phyloP scores from a whole-genome alignment of 441 rosid species.

The Corymbia citriodora region DNA sequence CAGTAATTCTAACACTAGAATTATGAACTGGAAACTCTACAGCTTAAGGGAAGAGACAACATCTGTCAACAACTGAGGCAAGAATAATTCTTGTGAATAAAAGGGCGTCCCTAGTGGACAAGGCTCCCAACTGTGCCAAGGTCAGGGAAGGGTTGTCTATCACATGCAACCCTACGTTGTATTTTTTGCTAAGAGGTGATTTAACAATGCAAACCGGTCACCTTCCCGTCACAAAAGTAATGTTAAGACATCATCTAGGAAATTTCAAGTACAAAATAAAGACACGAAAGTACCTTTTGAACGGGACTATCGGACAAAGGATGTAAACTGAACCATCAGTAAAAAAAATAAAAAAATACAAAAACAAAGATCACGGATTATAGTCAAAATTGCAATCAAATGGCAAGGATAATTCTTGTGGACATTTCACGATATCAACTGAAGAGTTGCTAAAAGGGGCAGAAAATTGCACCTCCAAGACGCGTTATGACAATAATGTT shows the following conservation, averaged over 20 bases:
- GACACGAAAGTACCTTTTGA: conserved; percentile 62
- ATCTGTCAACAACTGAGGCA: not conserved
- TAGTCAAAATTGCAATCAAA: not conserved
- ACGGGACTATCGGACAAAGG: conserved; percentile 88
- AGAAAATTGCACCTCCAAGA: not conserved
- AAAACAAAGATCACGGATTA: not conserved
- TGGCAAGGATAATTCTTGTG: not conserved
- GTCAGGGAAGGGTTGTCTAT: not conserved
- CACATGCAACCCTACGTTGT: not conserved
- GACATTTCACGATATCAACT: not conserved
- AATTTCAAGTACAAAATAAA: not conserved
- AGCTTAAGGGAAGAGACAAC: not conserved
- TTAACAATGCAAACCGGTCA: not conserved
- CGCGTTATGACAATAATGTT: not conserved
- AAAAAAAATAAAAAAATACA: conserved; percentile 82
- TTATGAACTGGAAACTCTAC: not conserved
- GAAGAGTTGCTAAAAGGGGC: not conserved
- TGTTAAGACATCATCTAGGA: not conserved
- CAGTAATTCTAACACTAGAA: not conserved
- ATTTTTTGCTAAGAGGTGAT: not conserved
- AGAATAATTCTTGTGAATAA: not conserved
- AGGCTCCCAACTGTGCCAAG: not conserved
- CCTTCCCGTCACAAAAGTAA: not conserved
- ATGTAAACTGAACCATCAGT: conserved; percentile 81
- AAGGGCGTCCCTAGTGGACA: not conserved